phyloP scores from a whole-genome alignment of 2,329 filamentous ascomycete species.

The Talaromyces verruculosus region DNA sequence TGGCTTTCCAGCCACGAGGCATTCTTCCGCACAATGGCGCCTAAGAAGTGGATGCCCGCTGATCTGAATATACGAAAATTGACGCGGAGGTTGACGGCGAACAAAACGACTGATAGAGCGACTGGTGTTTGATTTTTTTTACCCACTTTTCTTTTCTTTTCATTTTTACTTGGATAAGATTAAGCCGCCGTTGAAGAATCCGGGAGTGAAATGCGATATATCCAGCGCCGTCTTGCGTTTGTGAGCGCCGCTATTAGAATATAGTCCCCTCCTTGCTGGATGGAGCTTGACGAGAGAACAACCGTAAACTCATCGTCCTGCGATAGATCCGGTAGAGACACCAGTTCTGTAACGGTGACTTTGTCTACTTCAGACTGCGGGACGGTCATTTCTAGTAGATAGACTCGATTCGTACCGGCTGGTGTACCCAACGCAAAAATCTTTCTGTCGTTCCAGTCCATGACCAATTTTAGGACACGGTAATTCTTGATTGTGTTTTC shows the following conservation, averaged over 20 bases:
- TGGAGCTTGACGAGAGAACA: constrained; percentile 13
- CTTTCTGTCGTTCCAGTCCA: constrained; percentile 24
- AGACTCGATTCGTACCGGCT: constrained; percentile 26
- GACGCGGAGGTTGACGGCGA: constrained; percentile 8
- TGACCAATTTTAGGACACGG: constrained; percentile 31
- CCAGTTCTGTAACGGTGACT: constrained; percentile 11
- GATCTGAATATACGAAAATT: constrained; percentile 15
- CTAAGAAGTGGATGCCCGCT: constrained; percentile 8
- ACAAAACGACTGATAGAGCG: constrained; percentile 8
- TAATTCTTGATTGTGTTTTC: constrained; percentile 30
- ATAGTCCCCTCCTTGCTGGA: constrained; percentile 13
- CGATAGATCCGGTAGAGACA: constrained; percentile 15
- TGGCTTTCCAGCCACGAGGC: constrained; percentile 25
- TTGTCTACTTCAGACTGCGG: constrained; percentile 18
- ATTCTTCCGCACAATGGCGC: constrained; percentile 29
- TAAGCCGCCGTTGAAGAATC: constrained; percentile 10
- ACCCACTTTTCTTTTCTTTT: neutral
- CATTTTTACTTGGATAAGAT: constrained; percentile 17
- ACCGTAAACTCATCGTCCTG: constrained; percentile 18
- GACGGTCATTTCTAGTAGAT: constrained; percentile 27
- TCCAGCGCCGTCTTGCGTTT: constrained; percentile 26
- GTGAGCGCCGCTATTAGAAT: constrained; percentile 29
- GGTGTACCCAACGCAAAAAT: constrained; percentile 30
- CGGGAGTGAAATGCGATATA: constrained; percentile 28
- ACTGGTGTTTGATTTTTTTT: constrained; percentile 20